phyloP scores from a whole-genome alignment of 768 basidiomycete genomes.

The Boletus eberwhitei region DNA sequence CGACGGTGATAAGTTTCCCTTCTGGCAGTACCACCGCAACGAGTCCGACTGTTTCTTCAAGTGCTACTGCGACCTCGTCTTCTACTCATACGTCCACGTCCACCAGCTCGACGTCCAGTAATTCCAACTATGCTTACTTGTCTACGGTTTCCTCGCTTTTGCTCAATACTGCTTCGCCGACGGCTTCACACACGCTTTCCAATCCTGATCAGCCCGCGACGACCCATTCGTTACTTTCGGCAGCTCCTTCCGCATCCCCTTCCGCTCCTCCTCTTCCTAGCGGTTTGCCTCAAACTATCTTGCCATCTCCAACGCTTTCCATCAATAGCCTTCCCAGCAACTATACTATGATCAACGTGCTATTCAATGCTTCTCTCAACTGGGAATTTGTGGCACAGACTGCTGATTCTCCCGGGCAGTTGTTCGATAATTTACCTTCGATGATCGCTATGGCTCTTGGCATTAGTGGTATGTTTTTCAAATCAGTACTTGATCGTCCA shows the following conservation, averaged over 20 bases:
- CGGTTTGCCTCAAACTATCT: slow-evolving; percentile 57
- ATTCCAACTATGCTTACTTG: slow-evolving; percentile 34
- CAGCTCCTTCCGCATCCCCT: slow-evolving; percentile 25
- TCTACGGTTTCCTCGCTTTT: slow-evolving; percentile 35
- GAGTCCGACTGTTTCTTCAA: not conserved
- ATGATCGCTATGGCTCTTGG: slow-evolving; percentile 46
- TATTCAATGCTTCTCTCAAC: slow-evolving; percentile 57
- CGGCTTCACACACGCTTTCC: slow-evolving; percentile 24
- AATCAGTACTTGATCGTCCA: not conserved
- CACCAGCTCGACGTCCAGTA: slow-evolving; percentile 11
- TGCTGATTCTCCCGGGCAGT: slow-evolving; percentile 61
- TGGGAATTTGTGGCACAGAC: slow-evolving; percentile 69
- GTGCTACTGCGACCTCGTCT: slow-evolving; percentile 2
- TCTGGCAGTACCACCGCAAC: slow-evolving; percentile 8
- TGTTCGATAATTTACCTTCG: slow-evolving; percentile 69
- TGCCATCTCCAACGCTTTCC: slow-evolving; percentile 37
- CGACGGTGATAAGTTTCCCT: slow-evolving; percentile 34
- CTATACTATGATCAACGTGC: slow-evolving; percentile 55
- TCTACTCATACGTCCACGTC: slow-evolving; percentile 13
- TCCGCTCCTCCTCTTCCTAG: slow-evolving; percentile 46
- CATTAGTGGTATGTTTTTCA: slow-evolving; percentile 36
- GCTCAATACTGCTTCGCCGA: slow-evolving; percentile 19
- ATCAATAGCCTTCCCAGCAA: slow-evolving; percentile 32
- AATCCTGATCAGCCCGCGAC: slow-evolving; percentile 40
- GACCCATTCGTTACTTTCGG: slow-evolving; percentile 23